Evolutionary conservation across 1,284 basidiomycete genomes (phyloP).

Genomic region (Xerocomus amazonicus): DNA sequence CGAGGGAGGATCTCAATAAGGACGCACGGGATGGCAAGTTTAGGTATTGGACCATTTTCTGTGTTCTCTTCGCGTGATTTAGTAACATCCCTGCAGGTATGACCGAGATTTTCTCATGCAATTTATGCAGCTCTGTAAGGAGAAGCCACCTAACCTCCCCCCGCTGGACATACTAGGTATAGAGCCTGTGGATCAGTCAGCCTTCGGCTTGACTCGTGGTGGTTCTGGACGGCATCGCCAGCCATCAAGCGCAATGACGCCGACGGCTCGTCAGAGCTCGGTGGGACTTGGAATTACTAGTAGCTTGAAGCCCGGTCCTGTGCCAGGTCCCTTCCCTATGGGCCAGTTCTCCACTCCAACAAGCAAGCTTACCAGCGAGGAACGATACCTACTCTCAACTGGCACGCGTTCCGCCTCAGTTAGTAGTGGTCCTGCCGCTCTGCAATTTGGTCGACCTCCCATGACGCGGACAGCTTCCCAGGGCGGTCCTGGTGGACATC

Average conservation of each 20-base stretch:
- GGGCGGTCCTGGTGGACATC: conserved; percentile 52
- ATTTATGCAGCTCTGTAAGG: conserved; percentile 94
- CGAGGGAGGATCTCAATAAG: conserved; percentile 81
- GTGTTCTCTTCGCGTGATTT: conserved; percentile 1
- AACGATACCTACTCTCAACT: conserved; percentile 58
- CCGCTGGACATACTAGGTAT: conserved; percentile 91
- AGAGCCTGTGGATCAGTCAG: conserved; percentile 63
- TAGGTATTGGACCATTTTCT: conserved; percentile 46
- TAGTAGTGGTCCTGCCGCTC: conserved; percentile 38
- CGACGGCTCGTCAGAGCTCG: conserved; percentile 47
- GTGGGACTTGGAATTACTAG: conserved; percentile 52
- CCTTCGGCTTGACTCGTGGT: conserved; percentile 52
- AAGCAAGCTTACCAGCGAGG: conserved; percentile 66
- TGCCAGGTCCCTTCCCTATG: conserved; percentile 54
- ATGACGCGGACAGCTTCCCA: conserved; percentile 79
- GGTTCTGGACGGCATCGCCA: conserved; percentile 58
- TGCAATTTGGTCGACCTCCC: conserved; percentile 49
- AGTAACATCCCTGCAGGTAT: conserved; percentile 56
- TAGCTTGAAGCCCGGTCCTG: conserved; percentile 40
- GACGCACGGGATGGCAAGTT: conserved; percentile 87
- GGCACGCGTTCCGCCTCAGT: conserved; percentile 45
- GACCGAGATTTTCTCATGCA: conserved; percentile 97
- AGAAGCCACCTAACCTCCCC: conserved; percentile 89
- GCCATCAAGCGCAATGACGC: conserved; percentile 39
- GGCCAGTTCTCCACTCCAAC: conserved; percentile 66